These are phyloP conservation scores for Plectranthus barbatus DNA, from an alignment of 257 asterid species.

Conservation along the genomic window DNA sequence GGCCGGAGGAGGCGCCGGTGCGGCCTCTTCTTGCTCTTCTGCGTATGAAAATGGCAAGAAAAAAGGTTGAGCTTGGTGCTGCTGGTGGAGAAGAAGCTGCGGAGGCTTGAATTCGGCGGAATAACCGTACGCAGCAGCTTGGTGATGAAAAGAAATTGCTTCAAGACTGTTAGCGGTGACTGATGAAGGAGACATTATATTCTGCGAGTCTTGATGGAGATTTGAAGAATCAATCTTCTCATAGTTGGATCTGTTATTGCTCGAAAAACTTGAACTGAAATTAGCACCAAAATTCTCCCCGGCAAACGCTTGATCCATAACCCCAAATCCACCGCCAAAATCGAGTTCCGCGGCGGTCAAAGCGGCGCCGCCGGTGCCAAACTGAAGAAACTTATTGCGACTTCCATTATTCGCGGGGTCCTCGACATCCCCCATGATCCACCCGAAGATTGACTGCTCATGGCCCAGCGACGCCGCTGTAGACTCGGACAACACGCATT, in stretches of 20 bases:
- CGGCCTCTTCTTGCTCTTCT: slow-evolving; percentile 43
- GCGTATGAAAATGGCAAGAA: slow-evolving; percentile 42
- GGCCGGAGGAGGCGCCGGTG: slow-evolving; percentile 42
- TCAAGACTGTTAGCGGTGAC: slow-evolving; percentile 21
- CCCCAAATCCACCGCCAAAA: slow-evolving; percentile 38
- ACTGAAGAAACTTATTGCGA: slow-evolving; percentile 48
- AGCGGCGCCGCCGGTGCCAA: slow-evolving; percentile 28
- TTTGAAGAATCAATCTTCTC: slow-evolving; percentile 31
- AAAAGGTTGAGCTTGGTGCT: slow-evolving; percentile 37
- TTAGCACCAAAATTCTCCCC: slow-evolving; percentile 26
- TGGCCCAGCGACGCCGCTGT: slow-evolving; percentile 55
- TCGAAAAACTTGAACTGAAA: slow-evolving; percentile 30
- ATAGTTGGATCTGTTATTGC: slow-evolving; percentile 21
- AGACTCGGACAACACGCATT: slow-evolving; percentile 58
- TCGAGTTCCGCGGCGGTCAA: slow-evolving; percentile 38
- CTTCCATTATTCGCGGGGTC: slow-evolving; percentile 55
- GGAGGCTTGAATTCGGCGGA: slow-evolving; percentile 45
- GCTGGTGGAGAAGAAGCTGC: slow-evolving; percentile 49
- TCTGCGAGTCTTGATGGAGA: slow-evolving; percentile 17
- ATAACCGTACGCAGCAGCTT: slow-evolving; percentile 26
- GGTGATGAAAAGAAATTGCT: slow-evolving; percentile 22
- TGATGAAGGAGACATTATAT: slow-evolving; percentile 21
- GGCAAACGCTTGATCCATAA: slow-evolving; percentile 55
- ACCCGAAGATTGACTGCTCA: slow-evolving; percentile 56
- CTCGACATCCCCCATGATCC: slow-evolving; percentile 86